phyloP scores from a whole-genome alignment of 805 yeast species.

The Kurtzmaniella cleridarum region DNA sequence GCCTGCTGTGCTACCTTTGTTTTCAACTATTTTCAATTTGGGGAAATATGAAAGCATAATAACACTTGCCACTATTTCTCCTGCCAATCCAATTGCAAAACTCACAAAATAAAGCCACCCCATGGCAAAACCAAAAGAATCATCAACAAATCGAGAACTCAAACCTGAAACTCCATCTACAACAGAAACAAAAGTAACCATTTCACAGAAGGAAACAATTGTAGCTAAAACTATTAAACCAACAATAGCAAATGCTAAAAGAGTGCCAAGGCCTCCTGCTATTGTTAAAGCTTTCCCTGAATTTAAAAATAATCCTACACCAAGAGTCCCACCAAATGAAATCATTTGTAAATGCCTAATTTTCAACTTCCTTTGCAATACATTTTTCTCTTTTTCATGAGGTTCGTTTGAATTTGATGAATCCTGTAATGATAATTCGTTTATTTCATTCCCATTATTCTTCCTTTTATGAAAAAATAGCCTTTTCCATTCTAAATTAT shows the following conservation, averaged over 20 bases:
- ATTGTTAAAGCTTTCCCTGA: slow-evolving; percentile 69
- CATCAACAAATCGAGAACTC: slow-evolving; percentile 70
- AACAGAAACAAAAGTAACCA: slow-evolving; percentile 75
- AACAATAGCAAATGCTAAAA: slow-evolving; percentile 59
- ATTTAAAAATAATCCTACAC: slow-evolving; percentile 67
- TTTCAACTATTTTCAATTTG: slow-evolving; percentile 44
- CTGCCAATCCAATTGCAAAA: slow-evolving; percentile 67
- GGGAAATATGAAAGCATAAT: slow-evolving; percentile 69
- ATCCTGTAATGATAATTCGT: slow-evolving; percentile 1
- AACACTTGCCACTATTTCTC: slow-evolving; percentile 77
- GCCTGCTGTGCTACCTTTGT: slow-evolving; percentile 42
- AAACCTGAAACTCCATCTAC: slow-evolving; percentile 75
- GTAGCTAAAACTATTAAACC: slow-evolving; percentile 65
- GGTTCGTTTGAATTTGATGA: neutral
- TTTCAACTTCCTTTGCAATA: slow-evolving; percentile 52
- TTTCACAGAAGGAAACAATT: slow-evolving; percentile 72
- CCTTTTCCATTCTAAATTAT: slow-evolving; percentile 2
- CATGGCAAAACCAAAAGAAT: slow-evolving; percentile 68
- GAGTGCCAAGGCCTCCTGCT: slow-evolving; percentile 74
- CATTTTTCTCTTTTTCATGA: slow-evolving; percentile 4
- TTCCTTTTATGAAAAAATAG: neutral
- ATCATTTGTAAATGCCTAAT: slow-evolving; percentile 73
- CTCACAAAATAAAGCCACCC: slow-evolving; percentile 74
- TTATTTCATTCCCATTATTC: neutral
- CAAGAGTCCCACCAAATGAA: slow-evolving; percentile 73